A percentile compares a stretch with the other conserved stretches of the same genome.
Evolutionary conservation across 257 asterid genomes (phyloP).

Genomic region (Petunia secreta): DNA sequence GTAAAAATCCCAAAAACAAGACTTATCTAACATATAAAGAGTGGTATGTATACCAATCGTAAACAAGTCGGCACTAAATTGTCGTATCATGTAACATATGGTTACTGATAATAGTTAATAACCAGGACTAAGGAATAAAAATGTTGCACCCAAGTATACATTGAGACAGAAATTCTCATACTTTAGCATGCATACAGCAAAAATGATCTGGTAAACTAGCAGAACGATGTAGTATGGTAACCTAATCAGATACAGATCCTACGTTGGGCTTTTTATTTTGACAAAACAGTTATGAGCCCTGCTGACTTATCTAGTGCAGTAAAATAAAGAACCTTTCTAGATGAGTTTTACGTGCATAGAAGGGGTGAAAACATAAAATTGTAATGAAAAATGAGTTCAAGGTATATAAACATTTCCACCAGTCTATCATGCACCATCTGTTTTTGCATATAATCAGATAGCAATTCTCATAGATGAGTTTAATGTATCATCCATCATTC

Average conservation of each 20-base stretch:
- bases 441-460: neutral
- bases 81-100: neutral
- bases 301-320: neutral
- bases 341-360: neutral
- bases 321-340: neutral
- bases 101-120: neutral
- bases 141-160: neutral
- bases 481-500: neutral
- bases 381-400: neutral
- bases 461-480: neutral
- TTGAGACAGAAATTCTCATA: neutral
- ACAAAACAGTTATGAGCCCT: neutral
- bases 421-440: neutral
- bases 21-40: constrained; percentile 2
- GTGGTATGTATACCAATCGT: neutral
- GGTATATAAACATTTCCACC: neutral
- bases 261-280: neutral
- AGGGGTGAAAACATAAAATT: neutral
- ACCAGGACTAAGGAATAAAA: neutral
- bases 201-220: neutral
- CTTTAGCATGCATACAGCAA: neutral
- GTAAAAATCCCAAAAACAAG: constrained; percentile 18
- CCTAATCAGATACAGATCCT: neutral
- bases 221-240: neutral
- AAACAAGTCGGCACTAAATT: constrained; percentile 2